Evolutionary conservation across 352 stramenopile species (phyloP), one percentile per base, ranked within the genome.

Genomic region (Aphanomyces invadans): DNA sequence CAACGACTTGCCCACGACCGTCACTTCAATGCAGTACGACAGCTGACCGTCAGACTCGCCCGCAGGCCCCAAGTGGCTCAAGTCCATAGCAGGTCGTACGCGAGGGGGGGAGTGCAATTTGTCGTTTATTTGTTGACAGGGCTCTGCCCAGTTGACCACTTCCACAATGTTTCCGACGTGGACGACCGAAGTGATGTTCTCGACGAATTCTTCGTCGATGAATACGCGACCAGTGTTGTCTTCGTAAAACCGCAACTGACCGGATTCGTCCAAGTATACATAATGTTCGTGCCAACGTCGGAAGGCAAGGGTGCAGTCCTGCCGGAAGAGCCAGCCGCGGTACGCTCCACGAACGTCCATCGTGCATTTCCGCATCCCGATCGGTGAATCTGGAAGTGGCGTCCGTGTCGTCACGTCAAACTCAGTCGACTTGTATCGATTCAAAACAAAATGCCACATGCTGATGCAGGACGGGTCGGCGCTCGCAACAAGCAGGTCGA

Each of bases 221-320:
- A 67, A 51, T 2, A 49, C 46, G 4, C 60, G 45, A 31, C 42
- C 42, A 21, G 60, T 67, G 32, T 52, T 49, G 45, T 60, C 49
- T 44, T 67, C 60, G 38, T 67, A 67, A 57, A 67, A 67, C 4
- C 60, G 60, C 23, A 95, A 80, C 5, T 82, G 71, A 0, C 83
- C 80, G 28, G 88, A 71, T 19, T 87, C 73, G 44, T 91, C 80
- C 1, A 94, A 57, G 49, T 89, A 82, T 55, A 86, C 93, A 83
- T 83, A 95, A 9, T 76, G 85, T 17, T 86, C 79, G 55, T 82
- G 79, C 87, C 87, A 95, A 26, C 87, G 76, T 63, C 79, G 80
- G 66, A 95, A 95, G 25, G 87, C 82, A 10, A 95, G 76, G 15
- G 81, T 88, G 42, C 93, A 83, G 45, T 94, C 87, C 69, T 85